These are phyloP conservation scores for Tuber borchii DNA, from an alignment of 495 filamentous ascomycete species.

Conservation along the genomic window DNA sequence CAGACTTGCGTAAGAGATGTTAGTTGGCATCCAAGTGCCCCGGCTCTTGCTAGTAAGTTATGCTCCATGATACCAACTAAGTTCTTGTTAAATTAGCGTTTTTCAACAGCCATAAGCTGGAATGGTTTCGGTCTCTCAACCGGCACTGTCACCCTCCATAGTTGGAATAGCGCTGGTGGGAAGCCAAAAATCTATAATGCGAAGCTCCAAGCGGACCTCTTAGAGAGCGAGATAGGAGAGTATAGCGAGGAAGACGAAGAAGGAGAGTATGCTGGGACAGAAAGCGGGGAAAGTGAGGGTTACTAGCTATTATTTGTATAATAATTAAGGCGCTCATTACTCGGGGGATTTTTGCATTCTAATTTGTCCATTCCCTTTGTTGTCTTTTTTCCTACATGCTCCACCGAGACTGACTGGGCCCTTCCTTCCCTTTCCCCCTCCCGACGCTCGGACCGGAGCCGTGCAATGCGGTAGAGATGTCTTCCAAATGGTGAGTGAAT, in stretches of 20 bases:
- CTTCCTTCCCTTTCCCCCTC: not conserved
- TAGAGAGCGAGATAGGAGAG: not conserved
- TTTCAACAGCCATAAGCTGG: conserved; percentile 58
- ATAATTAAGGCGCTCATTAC: not conserved
- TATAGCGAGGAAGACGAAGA: not conserved
- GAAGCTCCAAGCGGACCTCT: not conserved
- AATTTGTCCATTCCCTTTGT: not conserved
- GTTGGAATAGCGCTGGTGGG: conserved; percentile 52
- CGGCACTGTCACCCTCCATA: conserved; percentile 62
- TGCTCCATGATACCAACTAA: not conserved
- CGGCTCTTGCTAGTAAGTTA: conserved; percentile 70
- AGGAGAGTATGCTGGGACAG: not conserved
- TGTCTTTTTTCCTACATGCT: not conserved
- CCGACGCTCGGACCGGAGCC: not conserved
- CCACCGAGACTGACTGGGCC: not conserved
- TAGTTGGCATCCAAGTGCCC: conserved; percentile 88
- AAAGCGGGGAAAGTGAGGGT: not conserved
- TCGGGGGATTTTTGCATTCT: not conserved
- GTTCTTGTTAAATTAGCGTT: not conserved
- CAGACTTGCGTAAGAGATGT: conserved; percentile 84
- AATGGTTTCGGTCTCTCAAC: conserved; percentile 59
- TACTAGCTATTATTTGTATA: not conserved
- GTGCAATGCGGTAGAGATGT: not conserved
- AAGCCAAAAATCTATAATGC: conserved; percentile 2
- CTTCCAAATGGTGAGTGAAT: not conserved